These are phyloP conservation scores for Fusarium brevicatenulatum DNA, from an alignment of 2,329 filamentous ascomycete species.

Conservation along the genomic window DNA sequence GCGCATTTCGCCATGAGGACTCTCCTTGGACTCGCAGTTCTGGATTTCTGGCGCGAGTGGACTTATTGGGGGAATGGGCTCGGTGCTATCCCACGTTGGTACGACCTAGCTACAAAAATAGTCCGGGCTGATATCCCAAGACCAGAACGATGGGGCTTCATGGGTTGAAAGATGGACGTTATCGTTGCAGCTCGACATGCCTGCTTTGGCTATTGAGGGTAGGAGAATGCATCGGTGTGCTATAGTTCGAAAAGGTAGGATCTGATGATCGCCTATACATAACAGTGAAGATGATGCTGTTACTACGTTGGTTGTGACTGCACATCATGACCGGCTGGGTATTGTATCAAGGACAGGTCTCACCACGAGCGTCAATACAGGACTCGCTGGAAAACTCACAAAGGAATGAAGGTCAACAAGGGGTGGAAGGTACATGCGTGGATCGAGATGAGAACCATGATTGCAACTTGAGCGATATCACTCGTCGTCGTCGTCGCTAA, in stretches of 20 bases:
- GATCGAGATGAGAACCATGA: background rate
- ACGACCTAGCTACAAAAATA: conserved; percentile 5
- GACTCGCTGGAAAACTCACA: background rate
- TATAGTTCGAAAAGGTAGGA: background rate
- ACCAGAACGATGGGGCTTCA: background rate
- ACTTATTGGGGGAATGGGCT: background rate
- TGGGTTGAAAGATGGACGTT: background rate
- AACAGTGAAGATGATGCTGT: background rate
- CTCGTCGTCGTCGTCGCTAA: background rate
- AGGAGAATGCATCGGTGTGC: background rate
- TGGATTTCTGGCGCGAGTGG: conserved; percentile 46
- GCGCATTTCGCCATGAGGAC: conserved; percentile 47
- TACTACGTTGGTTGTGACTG: background rate
- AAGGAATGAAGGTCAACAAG: background rate
- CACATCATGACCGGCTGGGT: background rate
- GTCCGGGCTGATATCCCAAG: background rate
- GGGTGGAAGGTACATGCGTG: background rate
- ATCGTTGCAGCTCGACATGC: background rate
- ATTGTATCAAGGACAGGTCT: background rate
- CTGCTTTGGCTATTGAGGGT: background rate
- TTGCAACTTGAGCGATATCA: background rate
- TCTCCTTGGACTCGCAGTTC: conserved; percentile 53
- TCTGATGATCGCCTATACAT: background rate
- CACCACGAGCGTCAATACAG: background rate
- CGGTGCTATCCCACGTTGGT: conserved; percentile 2